Evolutionary conservation across 2,329 filamentous ascomycete genomes (phyloP).

Genomic region (Cladosporium sphaerospermum): DNA sequence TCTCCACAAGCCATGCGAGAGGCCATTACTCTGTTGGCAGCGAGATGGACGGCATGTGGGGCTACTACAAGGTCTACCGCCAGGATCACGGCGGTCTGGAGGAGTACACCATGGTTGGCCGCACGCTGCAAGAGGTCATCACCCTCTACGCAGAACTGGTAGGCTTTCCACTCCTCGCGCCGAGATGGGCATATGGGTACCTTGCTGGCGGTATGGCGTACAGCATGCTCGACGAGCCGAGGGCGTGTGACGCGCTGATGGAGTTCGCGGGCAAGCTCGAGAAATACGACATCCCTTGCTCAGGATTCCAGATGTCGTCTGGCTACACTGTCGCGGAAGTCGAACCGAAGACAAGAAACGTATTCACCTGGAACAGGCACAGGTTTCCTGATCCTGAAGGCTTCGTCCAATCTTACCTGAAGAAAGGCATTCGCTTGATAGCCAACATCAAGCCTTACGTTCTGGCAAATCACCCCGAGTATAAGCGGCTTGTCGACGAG

Average conservation of each 20-base stretch:
- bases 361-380: constrained; percentile 65
- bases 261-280: constrained; percentile 55
- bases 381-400: constrained; percentile 62
- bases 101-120: constrained; percentile 62
- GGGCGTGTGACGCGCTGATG: constrained; percentile 51
- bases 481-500: constrained; percentile 51
- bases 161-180: constrained; percentile 61
- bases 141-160: constrained; percentile 60
- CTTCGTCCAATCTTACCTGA: constrained; percentile 57
- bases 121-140: constrained; percentile 61
- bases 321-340: constrained; percentile 64
- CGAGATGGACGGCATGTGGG: constrained; percentile 72
- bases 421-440: constrained; percentile 59
- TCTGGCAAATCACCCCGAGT: constrained; percentile 60
- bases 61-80: constrained; percentile 66
- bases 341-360: constrained; percentile 63
- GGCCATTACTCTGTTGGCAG: constrained; percentile 62
- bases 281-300: constrained; percentile 59
- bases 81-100: constrained; percentile 68
- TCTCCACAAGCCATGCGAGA: constrained; percentile 60
- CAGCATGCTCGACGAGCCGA: constrained; percentile 51
- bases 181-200: constrained; percentile 68
- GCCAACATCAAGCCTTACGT: constrained; percentile 71
- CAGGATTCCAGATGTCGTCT: constrained; percentile 65
- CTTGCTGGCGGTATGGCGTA: constrained; percentile 62